phyloP scores from a whole-genome alignment of 345 rosid species.

The Carallia brachiata region DNA sequence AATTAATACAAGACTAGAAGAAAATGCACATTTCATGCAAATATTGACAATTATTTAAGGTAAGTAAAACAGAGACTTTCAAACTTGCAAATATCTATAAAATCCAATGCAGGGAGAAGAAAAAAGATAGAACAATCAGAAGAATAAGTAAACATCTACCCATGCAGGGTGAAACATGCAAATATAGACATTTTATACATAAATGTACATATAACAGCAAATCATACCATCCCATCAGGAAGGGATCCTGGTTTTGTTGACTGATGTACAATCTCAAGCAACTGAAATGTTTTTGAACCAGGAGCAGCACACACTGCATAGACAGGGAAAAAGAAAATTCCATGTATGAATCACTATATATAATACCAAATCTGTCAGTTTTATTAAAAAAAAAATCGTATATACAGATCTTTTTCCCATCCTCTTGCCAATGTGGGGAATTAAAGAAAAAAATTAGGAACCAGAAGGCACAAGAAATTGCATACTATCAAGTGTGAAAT shows the following conservation, averaged over 20 bases:
- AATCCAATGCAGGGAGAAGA: slow-evolving; percentile 7
- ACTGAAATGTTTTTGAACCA: slow-evolving; percentile 95
- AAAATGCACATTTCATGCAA: slow-evolving; percentile 5
- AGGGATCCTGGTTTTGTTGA: slow-evolving; percentile 60
- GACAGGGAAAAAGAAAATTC: background rate
- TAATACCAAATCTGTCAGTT: too few relatives aligned
- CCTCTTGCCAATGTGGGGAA: background rate
- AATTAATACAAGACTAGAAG: slow-evolving; percentile 11
- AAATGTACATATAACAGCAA: slow-evolving; percentile 2
- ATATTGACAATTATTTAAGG: background rate
- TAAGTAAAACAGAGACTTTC: slow-evolving; percentile 1
- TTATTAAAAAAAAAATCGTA: background rate
- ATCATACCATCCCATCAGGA: slow-evolving; percentile 77
- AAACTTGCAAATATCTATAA: slow-evolving; percentile 3
- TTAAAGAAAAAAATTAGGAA: background rate
- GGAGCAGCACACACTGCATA: slow-evolving; percentile 95
- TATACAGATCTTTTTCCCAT: background rate
- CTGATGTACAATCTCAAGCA: slow-evolving; percentile 81
- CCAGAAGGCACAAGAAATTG: slow-evolving; percentile 16
- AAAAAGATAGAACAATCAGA: slow-evolving; percentile 3
- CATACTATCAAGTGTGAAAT: slow-evolving; percentile 89
- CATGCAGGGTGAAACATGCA: background rate
- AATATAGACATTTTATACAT: slow-evolving; percentile 1
- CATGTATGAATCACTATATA: too few relatives aligned
- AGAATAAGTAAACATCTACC: too few relatives aligned